Base-by-base conservation (phyloP, 139 green algal genomes). In the Picochlorum sp. region DNA sequence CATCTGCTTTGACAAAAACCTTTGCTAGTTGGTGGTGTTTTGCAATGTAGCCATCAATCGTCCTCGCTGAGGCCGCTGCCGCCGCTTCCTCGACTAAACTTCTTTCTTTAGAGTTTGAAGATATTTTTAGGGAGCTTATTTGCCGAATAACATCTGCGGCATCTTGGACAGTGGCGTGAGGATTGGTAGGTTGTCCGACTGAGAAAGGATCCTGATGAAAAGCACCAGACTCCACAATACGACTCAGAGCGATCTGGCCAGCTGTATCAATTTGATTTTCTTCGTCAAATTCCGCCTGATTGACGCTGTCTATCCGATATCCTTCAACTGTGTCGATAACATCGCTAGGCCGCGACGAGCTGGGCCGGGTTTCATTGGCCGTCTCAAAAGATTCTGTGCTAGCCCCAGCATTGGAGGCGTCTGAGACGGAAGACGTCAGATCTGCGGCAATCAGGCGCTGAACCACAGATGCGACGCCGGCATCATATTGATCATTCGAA, bases 1-100 rank as follows among this genome's bases (percentile, higher is more conserved):
- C 87, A 4, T 77, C 73, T 21, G 85, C 81, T 2, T 50, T 72
- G 45, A 91, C 51, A 71, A 92, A 89, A 3, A 65, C 52, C 16
- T 65, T 60, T 51, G 72, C 69, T 14, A 68, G 59, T 34, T 79
- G 79, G 2, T 72, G 13, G 8, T 69, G 41, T 1, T 76, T 57
- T 16, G 18, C 18, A 14, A 82, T 57, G 32, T 68, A 68, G 21
- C 37, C 61, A 50, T 66, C 54, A 60, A 83, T 65, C 23, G 59
- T 20, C 46, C 71, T 61, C 50, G 26, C 51, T 62, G 62, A 64
- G 9, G 68, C 74, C 32, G 65, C 54, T 6, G 66, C 68, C 8
- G 70, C 62, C 24, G 65, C 58, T 26, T 77, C 74, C 3, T 58
- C 56, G 6, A 62, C 57, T 30, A 81, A 65, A 61, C 50, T 69